Evolutionary conservation across 2,329 filamentous ascomycete genomes (phyloP), one percentile per base, ranked within the genome.

Genomic region (Verticillium zaregamsianum): DNA sequence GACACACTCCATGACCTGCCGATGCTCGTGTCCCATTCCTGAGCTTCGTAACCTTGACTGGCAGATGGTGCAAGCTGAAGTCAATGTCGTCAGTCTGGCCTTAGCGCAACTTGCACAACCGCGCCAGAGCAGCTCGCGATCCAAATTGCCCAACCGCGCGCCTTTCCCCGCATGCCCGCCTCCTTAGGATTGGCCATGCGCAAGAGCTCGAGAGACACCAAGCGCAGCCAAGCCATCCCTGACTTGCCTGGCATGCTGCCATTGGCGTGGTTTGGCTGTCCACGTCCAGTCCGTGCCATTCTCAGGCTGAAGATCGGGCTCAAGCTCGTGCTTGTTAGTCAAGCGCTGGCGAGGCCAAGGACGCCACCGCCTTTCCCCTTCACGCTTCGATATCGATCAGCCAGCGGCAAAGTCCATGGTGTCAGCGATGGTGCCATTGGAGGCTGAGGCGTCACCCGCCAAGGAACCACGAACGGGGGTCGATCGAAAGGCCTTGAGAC

Each of bases 81-180:
- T 66, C 63, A 58, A 66, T 66, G 64, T 66, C 64, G 64, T 66
- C 64, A 66, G 63, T 55, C 63, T 37, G 58, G 54, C 57, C 37
- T 40, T 65, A 59, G 61, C 61, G 64, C 59, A 52, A 25, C 45
- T 52, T 5, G 45, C 45, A 23, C 45, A 52, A 52, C 20, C 45
- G n/a, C 45, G 20, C 45, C 45, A 52, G 45, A 52, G 45, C 45
- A 52, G 9, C 45, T 52, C 20, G 45, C 45, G 45, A 52, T 52
- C 45, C 45, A 25, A 25, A 52, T 23, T 23, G 45, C 45, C 20
- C 45, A 52, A 52, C 45, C 45, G n/a, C 45, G 11, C 45, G 45
- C 45, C n/a, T 8, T 52, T 52, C 45, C 45, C 45, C 45, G 45
- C 45, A 52, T 25, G 45, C 11, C 45, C 45, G 45, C 45, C 45